These are phyloP conservation scores for Gentiana macrophylla DNA, from an alignment of 257 asterid species.

Conservation along the genomic window DNA sequence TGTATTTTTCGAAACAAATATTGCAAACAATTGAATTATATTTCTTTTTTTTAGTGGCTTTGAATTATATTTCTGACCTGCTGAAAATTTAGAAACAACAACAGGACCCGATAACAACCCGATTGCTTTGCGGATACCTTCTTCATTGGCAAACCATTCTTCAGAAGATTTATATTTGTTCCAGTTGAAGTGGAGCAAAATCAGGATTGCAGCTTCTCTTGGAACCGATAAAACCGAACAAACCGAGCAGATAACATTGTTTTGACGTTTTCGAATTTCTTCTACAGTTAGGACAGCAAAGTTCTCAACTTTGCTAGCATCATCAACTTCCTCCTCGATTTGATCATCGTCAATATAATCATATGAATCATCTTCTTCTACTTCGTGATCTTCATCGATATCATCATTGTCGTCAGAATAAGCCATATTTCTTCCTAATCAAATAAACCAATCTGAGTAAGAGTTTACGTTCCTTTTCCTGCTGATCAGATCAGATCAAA, in stretches of 20 bases:
- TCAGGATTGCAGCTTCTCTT: slow-evolving; percentile 13
- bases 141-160: slow-evolving; percentile 2
- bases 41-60: too few relatives aligned
- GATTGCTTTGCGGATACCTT: slow-evolving; percentile 1
- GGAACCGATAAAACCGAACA: slow-evolving; percentile 17
- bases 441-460: too few relatives aligned
- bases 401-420: too few relatives aligned
- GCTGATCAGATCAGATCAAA: too few relatives aligned
- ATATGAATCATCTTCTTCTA: too few relatives aligned
- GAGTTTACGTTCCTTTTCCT: too few relatives aligned
- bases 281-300: not conserved
- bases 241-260: slow-evolving; percentile 13
- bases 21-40: not conserved
- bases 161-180: not conserved
- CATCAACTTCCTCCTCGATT: too few relatives aligned
- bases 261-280: slow-evolving; percentile 12
- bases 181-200: slow-evolving; percentile 13
- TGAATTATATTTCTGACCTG: not conserved
- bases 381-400: too few relatives aligned
- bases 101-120: slow-evolving; percentile 3
- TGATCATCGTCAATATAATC: too few relatives aligned
- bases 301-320: too few relatives aligned
- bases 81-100: not conserved
- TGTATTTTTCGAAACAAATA: too few relatives aligned
- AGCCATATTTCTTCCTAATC: too few relatives aligned